Percentiles rank a stretch among this genome's conserved stretches.
phyloP scores from a whole-genome alignment of 805 yeast species.

The Debaryomyces tyrocola region DNA sequence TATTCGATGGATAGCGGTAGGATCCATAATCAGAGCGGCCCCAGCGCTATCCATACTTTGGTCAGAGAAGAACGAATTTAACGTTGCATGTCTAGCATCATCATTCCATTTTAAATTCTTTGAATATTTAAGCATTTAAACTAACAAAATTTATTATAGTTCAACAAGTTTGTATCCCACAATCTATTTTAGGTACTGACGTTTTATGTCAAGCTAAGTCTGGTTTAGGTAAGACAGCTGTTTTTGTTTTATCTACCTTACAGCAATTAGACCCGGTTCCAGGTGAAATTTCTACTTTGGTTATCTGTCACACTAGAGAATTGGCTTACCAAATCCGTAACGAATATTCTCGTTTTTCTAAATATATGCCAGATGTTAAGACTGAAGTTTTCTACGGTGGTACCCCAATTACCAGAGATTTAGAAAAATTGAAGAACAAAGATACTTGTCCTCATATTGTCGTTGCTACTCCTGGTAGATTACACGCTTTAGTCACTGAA shows the following conservation, averaged over 20 bases:
- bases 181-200: slow-evolving; percentile 95
- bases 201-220: slow-evolving; percentile 99
- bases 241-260: slow-evolving; percentile 90
- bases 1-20: no score
- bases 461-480: slow-evolving; percentile 98
- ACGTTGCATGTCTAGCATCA: slow-evolving; percentile 1
- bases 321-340: slow-evolving; percentile 97
- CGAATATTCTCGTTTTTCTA: slow-evolving; percentile 95
- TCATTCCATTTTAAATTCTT: neutral
- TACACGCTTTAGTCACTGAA: slow-evolving; percentile 90
- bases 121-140: slow-evolving; percentile 5
- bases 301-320: slow-evolving; percentile 97
- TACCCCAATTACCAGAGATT: slow-evolving; percentile 79
- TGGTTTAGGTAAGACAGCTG: slow-evolving; percentile 99
- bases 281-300: slow-evolving; percentile 93
- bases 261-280: slow-evolving; percentile 97
- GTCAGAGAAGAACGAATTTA: slow-evolving; percentile 4
- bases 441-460: slow-evolving; percentile 95
- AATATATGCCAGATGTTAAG: slow-evolving; percentile 96
- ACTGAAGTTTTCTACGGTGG: slow-evolving; percentile 98
- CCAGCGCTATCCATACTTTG: neutral
- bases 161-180: slow-evolving; percentile 98
- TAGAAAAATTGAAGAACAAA: slow-evolving; percentile 83
- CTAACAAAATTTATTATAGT: slow-evolving; percentile 48
- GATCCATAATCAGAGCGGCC: no score